Evolutionary conservation across 1,284 basidiomycete species (phyloP), one percentile per base, ranked within the genome.

Genomic region (Cutaneotrichosporon mucoides): DNA sequence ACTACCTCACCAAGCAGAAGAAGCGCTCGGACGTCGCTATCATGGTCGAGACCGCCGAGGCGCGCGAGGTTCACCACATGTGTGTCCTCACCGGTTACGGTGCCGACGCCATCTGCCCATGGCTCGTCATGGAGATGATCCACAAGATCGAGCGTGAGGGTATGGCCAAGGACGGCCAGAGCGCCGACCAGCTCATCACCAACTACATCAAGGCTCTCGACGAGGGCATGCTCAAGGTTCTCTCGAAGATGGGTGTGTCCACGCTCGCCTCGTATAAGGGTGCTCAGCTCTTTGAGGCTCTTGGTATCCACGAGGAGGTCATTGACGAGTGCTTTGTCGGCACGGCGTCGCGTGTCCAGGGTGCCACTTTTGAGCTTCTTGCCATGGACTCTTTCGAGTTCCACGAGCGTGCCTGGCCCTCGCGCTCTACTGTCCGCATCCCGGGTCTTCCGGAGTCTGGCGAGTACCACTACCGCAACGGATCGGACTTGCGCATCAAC

Each of bases 401-500:
- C 67, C 93, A 97, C 77, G 93, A 96, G 76, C 89, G 92, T 64
- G 93, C 74, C n/a, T 76, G 73, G 72, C 74, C 75, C 11, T 64
- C 71, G 2, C 65, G 74, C 48, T 67, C 72, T 12, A 73, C 62
- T n/a, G 61, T 73, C 54, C 59, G 65, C 34, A 66, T 75, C 53
- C 75, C 75, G 16, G 73, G 74, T 58, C 73, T 77, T 66, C 93
- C 92, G 34, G 93, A 97, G 79, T 92, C 90, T 11, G 93, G 93
- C 59, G 93, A 96, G 79, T 96, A 96, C 75, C 93, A 97, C 77
- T 96, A 92, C 90, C 88, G 93, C 61, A 89, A 94, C 69, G 92
- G 92, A 61, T 92, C 93, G 13, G 93, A 97, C 76, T 88, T 92
- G n/a, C 92, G 96, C 75, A 88, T 97, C 82, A 97, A 97, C 79